Evolutionary conservation across 2,329 filamentous ascomycete genomes (phyloP).

Genomic region (Sordariomycetes sp.): DNA sequence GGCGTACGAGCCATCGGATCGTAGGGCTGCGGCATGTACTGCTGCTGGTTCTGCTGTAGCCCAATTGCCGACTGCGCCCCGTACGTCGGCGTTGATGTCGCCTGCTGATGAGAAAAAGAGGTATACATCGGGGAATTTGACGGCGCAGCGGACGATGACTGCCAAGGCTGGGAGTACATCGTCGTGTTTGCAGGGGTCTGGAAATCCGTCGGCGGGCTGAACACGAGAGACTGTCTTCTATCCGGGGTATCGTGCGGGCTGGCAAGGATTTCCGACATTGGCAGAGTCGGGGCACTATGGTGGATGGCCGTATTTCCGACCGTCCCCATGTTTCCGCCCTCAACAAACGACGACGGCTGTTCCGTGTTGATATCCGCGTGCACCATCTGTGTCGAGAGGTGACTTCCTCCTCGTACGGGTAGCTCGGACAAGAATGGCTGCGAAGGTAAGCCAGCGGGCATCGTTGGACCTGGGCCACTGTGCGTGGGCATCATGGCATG

Average conservation of each 20-base stretch:
- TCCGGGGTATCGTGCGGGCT: constrained; percentile 27
- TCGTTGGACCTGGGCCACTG: constrained; percentile 6
- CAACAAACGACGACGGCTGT: constrained; percentile 24
- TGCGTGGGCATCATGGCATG: constrained; percentile 10
- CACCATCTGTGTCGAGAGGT: constrained; percentile 26
- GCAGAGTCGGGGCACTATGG: constrained; percentile 17
- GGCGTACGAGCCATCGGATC: background rate
- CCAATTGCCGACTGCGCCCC: background rate
- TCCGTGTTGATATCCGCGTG: constrained; percentile 25
- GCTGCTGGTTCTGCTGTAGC: constrained; percentile 2
- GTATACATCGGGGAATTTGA: constrained; percentile 29
- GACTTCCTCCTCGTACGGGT: constrained; percentile 23
- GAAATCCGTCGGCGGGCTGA: constrained; percentile 29
- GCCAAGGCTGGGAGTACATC: constrained; percentile 31
- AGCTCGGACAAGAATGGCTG: constrained; percentile 27
- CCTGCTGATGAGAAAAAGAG: constrained; percentile 25
- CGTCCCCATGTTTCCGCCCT: constrained; percentile 19
- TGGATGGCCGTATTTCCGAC: constrained; percentile 20
- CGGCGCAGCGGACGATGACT: constrained; percentile 25
- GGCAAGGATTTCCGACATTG: constrained; percentile 30
- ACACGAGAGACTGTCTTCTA: constrained; percentile 30
- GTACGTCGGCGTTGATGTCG: constrained; percentile 8
- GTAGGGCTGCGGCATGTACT: constrained; percentile 2
- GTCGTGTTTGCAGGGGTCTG: constrained; percentile 20
- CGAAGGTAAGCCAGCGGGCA: constrained; percentile 12